Conservation (phyloP, 1,284 basidiomycete genomes). For the Cutaneotrichosporon sp. region DNA sequence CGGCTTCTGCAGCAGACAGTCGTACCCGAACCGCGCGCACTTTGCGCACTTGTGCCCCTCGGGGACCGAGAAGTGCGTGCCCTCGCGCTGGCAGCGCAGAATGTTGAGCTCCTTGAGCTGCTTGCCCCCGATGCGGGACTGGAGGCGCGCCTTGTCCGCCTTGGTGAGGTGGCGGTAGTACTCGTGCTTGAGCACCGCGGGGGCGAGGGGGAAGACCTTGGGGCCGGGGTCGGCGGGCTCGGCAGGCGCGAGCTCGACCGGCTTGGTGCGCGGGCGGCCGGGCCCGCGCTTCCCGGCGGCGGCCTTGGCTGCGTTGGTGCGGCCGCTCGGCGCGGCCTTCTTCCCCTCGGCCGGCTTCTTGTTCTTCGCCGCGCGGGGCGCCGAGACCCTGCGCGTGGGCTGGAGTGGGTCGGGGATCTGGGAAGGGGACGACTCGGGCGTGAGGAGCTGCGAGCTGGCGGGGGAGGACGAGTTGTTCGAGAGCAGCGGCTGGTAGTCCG, state of each 20-base stretch:
- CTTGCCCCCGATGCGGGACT: background rate
- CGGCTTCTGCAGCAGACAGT: background rate
- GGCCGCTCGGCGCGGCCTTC: background rate
- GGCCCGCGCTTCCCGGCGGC: background rate
- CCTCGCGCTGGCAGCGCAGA: background rate
- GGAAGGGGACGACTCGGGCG: background rate
- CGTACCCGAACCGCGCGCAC: background rate
- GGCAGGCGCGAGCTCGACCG: background rate
- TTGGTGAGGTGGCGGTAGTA: background rate
- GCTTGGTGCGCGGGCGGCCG: background rate
- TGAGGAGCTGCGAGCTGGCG: background rate
- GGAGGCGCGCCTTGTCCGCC: background rate
- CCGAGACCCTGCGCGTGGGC: background rate
- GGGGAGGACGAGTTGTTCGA: background rate
- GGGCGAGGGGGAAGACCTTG: background rate
- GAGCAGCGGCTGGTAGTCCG: background rate
- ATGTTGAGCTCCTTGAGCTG: slow-evolving; percentile 1
- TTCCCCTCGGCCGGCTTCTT: too few species aligned
- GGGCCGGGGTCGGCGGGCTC: background rate
- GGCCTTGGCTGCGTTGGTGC: background rate
- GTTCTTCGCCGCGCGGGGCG: background rate
- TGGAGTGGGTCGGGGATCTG: background rate
- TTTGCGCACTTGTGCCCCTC: background rate
- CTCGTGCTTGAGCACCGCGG: background rate
- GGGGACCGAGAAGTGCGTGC: background rate